Evolutionary conservation across 768 basidiomycete genomes (phyloP).

Genomic region (Nidularia pulvinata): DNA sequence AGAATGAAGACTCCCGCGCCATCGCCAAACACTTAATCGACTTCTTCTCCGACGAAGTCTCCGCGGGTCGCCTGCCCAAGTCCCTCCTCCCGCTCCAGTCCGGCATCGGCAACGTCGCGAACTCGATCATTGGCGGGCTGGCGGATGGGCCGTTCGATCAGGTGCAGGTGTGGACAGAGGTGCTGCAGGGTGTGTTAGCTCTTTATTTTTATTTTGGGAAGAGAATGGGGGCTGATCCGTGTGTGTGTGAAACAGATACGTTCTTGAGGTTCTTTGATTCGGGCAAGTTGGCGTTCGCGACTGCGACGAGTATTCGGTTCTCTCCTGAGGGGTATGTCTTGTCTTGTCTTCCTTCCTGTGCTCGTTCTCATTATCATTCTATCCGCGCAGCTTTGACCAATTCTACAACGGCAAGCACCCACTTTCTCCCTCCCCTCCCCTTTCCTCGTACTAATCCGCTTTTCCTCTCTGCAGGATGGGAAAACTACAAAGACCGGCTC

Average conservation of each 20-base stretch:
- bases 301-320: conserved; percentile 46
- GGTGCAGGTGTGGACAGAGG: conserved; percentile 51
- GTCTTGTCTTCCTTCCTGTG: not conserved
- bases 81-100: conserved; percentile 43
- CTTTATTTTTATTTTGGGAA: not conserved
- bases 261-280: conserved; percentile 47
- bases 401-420: conserved; percentile 37
- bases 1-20: conserved; percentile 37
- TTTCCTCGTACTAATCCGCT: not conserved
- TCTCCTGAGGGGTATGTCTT: conserved; percentile 34
- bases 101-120: conserved; percentile 48
- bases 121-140: conserved; percentile 47
- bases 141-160: conserved; percentile 47
- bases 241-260: conserved; percentile 24
- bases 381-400: conserved; percentile 32
- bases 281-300: conserved; percentile 43
- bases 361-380: not conserved
- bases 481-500: conserved; percentile 41
- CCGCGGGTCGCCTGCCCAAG: conserved; percentile 36
- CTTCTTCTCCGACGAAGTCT: conserved; percentile 39
- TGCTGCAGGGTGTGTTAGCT: conserved; percentile 30
- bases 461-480: conserved; percentile 30
- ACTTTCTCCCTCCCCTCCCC: not conserved
- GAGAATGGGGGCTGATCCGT: not conserved
- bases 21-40: conserved; percentile 44